phyloP scores from a whole-genome alignment of 768 basidiomycete genomes.

The Pulveroboletus sp. region DNA sequence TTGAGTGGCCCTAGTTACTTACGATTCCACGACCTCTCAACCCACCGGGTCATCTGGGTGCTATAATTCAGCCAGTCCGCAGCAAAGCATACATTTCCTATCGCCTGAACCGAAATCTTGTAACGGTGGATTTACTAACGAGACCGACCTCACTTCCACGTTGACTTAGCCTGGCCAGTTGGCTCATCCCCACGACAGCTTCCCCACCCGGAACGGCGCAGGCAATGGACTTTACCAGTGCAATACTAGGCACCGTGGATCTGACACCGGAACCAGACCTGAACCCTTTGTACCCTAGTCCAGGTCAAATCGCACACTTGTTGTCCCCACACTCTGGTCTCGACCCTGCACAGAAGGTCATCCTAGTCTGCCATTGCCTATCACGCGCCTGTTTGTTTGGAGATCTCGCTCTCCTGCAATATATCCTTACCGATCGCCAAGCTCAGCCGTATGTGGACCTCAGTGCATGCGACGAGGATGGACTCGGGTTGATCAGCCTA shows the following conservation, averaged over 20 bases:
- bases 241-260: conserved; percentile 40
- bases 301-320: conserved; percentile 54
- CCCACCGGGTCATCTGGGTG: neutral
- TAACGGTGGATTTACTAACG: conserved; percentile 2
- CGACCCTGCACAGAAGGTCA: conserved; percentile 57
- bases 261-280: conserved; percentile 74
- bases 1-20: neutral
- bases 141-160: conserved; percentile 3
- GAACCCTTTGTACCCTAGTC: conserved; percentile 71
- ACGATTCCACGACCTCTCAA: conserved; percentile 5
- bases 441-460: conserved; percentile 68
- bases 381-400: conserved; percentile 74
- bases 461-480: conserved; percentile 75
- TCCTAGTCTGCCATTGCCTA: conserved; percentile 71
- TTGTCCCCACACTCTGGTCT: conserved; percentile 67
- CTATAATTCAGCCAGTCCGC: conserved; percentile 4
- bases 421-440: conserved; percentile 63
- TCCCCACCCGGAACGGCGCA: neutral
- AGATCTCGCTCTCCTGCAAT: conserved; percentile 66
- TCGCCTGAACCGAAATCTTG: conserved; percentile 18
- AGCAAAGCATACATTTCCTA: conserved; percentile 7
- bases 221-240: conserved; percentile 27
- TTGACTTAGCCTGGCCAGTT: conserved; percentile 7
- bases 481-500: conserved; percentile 71
- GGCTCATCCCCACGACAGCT: conserved; percentile 3